phyloP scores from a whole-genome alignment of 169 alveolate species.

The Cyclospora cayetanensis region DNA sequence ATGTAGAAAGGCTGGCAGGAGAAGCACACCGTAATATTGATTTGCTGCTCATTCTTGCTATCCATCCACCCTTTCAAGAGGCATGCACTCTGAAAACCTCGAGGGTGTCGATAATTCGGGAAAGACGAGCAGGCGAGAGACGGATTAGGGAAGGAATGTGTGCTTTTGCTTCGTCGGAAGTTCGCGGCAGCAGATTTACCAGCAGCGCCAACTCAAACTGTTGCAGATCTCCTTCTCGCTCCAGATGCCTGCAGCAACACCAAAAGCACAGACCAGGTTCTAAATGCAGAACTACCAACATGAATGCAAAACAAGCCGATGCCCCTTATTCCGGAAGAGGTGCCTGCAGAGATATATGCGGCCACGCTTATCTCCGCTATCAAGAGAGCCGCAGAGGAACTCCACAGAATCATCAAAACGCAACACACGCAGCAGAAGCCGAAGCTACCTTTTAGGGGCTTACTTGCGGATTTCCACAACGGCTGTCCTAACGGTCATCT shows the following conservation, averaged over 20 bases:
- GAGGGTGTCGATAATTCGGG: constrained; percentile 75
- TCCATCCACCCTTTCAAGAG: constrained; percentile 4
- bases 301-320: background rate
- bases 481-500: constrained; percentile 82
- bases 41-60: background rate
- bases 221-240: constrained; percentile 87
- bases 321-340: background rate
- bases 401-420: background rate
- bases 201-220: constrained; percentile 90
- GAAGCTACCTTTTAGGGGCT: background rate
- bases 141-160: constrained; percentile 79
- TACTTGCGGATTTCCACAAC: constrained; percentile 86
- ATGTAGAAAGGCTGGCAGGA: too few relatives aligned
- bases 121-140: constrained; percentile 72
- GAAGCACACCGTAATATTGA: background rate
- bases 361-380: background rate
- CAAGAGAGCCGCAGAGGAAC: background rate
- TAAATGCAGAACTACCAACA: too few relatives aligned
- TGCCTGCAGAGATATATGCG: background rate
- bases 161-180: constrained; percentile 89
- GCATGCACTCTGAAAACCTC: constrained; percentile 77
- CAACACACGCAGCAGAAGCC: constrained; percentile 3
- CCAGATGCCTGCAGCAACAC: constrained; percentile 80
- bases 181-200: constrained; percentile 88
- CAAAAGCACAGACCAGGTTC: background rate